A percentile compares a stretch with the other conserved stretches of the same genome.
Evolutionary conservation across 73 alveolate genomes (phyloP).

Genomic region (Uronychia setigera): DNA sequence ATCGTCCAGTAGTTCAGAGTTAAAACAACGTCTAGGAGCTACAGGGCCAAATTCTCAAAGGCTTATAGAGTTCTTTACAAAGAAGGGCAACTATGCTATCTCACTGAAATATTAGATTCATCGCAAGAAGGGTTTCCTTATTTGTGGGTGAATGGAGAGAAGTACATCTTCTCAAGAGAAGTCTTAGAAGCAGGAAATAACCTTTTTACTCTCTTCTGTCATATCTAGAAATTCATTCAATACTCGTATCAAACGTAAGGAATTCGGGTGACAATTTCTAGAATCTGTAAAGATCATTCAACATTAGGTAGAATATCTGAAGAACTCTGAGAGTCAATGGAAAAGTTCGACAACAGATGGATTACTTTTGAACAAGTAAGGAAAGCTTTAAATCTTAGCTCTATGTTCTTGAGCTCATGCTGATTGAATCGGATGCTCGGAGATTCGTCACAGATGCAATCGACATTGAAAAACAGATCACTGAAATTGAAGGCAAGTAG

Average conservation of each 20-base stretch:
- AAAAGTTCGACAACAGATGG: slow-evolving; percentile 79
- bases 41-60: slow-evolving; percentile 65
- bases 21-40: slow-evolving; percentile 52
- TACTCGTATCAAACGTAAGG: slow-evolving; percentile 51
- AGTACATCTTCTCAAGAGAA: slow-evolving; percentile 89
- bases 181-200: slow-evolving; percentile 90
- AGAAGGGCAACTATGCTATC: slow-evolving; percentile 63
- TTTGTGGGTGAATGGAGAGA: slow-evolving; percentile 95
- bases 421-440: slow-evolving; percentile 94
- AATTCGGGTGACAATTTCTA: slow-evolving; percentile 39
- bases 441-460: slow-evolving; percentile 91
- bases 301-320: slow-evolving; percentile 32
- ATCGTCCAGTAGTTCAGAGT: slow-evolving; percentile 41
- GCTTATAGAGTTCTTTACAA: slow-evolving; percentile 65
- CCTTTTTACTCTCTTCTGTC: slow-evolving; percentile 59
- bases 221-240: slow-evolving; percentile 29
- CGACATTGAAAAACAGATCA: slow-evolving; percentile 91
- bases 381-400: slow-evolving; percentile 47
- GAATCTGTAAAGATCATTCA: slow-evolving; percentile 39
- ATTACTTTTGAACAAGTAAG: slow-evolving; percentile 63
- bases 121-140: slow-evolving; percentile 87
- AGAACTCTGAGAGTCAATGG: slow-evolving; percentile 32
- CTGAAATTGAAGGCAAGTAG: slow-evolving; percentile 76
- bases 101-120: slow-evolving; percentile 71
- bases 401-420: slow-evolving; percentile 95